Percentiles rank a stretch among this genome's conserved stretches.
These are phyloP conservation scores for Geosmithia morbida DNA, from an alignment of 2,329 filamentous ascomycete species.

Conservation along the genomic window DNA sequence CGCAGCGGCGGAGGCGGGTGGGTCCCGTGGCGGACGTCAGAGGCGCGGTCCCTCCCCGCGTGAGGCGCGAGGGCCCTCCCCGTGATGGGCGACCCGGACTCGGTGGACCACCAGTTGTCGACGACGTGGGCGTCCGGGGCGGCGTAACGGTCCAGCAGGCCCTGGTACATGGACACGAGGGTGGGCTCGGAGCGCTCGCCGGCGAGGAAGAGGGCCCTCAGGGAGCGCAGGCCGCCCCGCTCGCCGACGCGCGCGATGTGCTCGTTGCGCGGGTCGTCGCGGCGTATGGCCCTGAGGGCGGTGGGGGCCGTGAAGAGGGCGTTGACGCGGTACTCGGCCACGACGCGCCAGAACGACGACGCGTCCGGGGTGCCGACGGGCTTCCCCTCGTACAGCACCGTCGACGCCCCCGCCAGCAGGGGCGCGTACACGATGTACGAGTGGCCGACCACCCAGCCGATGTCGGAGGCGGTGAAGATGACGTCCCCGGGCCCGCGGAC, in stretches of 20 bases:
- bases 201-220: conserved; percentile 69
- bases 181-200: conserved; percentile 82
- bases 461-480: conserved; percentile 60
- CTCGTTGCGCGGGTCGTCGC: conserved; percentile 66
- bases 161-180: conserved; percentile 69
- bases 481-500: conserved; percentile 76
- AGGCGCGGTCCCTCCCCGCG: conserved; percentile 38
- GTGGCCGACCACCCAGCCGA: conserved; percentile 62
- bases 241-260: conserved; percentile 48
- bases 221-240: conserved; percentile 53
- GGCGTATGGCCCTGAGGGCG: conserved; percentile 72
- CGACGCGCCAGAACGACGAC: conserved; percentile 74
- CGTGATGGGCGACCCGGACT: conserved; percentile 43
- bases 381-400: conserved; percentile 87
- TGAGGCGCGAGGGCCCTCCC: conserved; percentile 41
- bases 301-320: conserved; percentile 77
- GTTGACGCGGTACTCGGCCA: conserved; percentile 76
- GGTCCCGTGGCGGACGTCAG: conserved; percentile 15
- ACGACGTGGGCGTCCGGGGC: conserved; percentile 42
- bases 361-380: conserved; percentile 80
- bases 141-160: conserved; percentile 52
- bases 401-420: conserved; percentile 71
- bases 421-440: conserved; percentile 85
- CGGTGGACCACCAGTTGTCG: conserved; percentile 49
- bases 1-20: conserved; percentile 43